Evolutionary conservation across 2,329 filamentous ascomycete genomes (phyloP), one percentile per base, ranked within the genome.

Genomic region (Anthostomella pinea): DNA sequence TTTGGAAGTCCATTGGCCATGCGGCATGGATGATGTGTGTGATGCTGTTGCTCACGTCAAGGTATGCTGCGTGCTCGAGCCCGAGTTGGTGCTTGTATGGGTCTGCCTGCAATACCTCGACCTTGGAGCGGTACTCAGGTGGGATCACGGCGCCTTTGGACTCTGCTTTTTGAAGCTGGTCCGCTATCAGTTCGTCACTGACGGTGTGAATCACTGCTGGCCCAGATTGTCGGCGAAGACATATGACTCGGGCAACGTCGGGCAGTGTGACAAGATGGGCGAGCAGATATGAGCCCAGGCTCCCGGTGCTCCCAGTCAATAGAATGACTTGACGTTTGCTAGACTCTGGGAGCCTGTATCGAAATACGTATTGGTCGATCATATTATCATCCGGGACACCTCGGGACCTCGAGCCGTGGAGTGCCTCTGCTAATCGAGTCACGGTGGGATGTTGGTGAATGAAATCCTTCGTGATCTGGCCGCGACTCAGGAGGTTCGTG

Each of bases 1-100:
- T 41, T 8, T 46, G 38, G 20, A 50, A 50, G 38, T 46, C 42
- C 41, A 50, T 45, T 3, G 47, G 47, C 45, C 45, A 50, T 2
- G 47, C 47, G 5, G 41, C 18, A 25, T 50, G 45, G 5, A 48
- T 13, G 15, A 50, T 46, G 21, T 48, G 38, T 8, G 39, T 39
- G 13, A 42, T 15, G 13, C 11, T 23, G 11, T 5, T 10, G 9
- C 13, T 6, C 11, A 32, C 11, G 8, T 6, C n/a, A 10, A 15
- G 11, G 18, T 32, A 32, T 6, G 18, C 4, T 11, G 22, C 20
- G 6, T 32, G 20, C 13, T 17, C 18, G 6, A 32, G 20, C 16
- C 20, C 30, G n/a, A 32, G 20, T 10, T 24, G 30, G 14, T 22
- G 20, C 13, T 32, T 15, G n/a, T 20, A 23, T 17, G 30, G 18